Evolutionary conservation across 805 yeast genomes (phyloP), one percentile per base, ranked within the genome.

Genomic region (Cyberlindnera saturnus): DNA sequence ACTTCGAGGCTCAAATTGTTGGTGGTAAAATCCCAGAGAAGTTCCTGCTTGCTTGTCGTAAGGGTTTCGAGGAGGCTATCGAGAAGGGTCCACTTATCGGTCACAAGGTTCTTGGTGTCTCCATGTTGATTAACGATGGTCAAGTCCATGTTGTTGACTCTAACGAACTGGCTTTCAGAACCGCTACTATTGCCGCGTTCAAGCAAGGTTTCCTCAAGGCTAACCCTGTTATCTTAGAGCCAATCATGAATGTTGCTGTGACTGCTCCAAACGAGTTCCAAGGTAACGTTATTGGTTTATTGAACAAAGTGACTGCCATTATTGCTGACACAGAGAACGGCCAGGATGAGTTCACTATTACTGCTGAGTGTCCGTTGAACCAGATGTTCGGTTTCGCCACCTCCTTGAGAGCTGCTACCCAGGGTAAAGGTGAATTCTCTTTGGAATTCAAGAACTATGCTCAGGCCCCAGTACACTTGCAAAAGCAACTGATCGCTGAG

Each of bases 1-100:
- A 70, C 53, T 93, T 91, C 66, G 79, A 83, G 60, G 84, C 96
- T 38, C 86, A 83, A 51, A 81, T 93, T 63, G 93, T 93, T 52
- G 98, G 99, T 59, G 99, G 99, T 62, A 86, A 86, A 73, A 90
- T 93, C 63, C 83, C 96, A 44, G 98, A 93, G 60, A 93, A 93
- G 70, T 93, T 80, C 75, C 73, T 93, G 59, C 78, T 82, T 57
- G 98, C 98, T 14, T 90, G 97, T 77, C 83, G 80, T 53, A 87
- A 88, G 69, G 99, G 98, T 47, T 93, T 91, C 67, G 95, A 87
- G 49, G 99, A 93, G 52, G 84, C 91, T 46, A 77, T 88, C 65
- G 95, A 87, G 63, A 89, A 88, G 75, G 99, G 99, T 55, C 99
- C 99, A 38, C 76, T 93, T 52, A 82, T 88, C 48, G 99, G 99